Conservation (phyloP, 1,139 yeast genomes). For the Magnusiomyces tetraspermus region DNA sequence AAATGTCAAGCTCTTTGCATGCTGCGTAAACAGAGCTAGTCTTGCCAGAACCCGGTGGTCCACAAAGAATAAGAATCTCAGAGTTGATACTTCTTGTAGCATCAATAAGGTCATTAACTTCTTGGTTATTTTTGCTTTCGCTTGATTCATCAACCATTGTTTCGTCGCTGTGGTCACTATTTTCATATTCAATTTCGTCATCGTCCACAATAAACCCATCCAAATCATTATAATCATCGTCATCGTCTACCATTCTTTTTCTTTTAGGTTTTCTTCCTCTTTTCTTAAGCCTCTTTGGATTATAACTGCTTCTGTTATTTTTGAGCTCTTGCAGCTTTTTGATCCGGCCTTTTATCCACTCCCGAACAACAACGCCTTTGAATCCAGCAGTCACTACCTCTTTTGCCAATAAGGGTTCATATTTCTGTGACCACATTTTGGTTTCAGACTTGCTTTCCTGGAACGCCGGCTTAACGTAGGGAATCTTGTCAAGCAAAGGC, state of each 20-base stretch:
- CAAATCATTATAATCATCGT: conserved; percentile 30
- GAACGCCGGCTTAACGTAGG: conserved; percentile 4
- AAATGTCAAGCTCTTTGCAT: conserved; percentile 54
- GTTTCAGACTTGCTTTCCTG: conserved; percentile 5
- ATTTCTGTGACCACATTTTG: conserved; percentile 10
- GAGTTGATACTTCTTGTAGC: conserved; percentile 18
- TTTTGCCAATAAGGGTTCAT: conserved; percentile 6
- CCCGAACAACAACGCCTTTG: conserved; percentile 15
- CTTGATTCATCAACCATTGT: background rate
- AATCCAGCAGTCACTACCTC: conserved; percentile 16
- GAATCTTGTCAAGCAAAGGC: conserved; percentile 3
- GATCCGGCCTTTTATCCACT: conserved; percentile 19
- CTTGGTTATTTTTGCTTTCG: conserved; percentile 20
- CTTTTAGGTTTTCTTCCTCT: conserved; percentile 13
- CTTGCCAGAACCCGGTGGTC: conserved; percentile 71
- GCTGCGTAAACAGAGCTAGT: conserved; percentile 66
- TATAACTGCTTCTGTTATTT: background rate
- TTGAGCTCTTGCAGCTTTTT: conserved; percentile 13
- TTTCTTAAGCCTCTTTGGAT: conserved; percentile 18
- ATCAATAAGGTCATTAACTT: conserved; percentile 22
- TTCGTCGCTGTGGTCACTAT: background rate
- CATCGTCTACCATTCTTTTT: background rate
- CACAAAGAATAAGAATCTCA: conserved; percentile 47
- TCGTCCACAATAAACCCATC: conserved; percentile 42
- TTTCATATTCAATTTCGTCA: conserved; percentile 24